phyloP scores from a whole-genome alignment of 192 early-diverging fungal genomes.

The Anaeromyces robustus region DNA sequence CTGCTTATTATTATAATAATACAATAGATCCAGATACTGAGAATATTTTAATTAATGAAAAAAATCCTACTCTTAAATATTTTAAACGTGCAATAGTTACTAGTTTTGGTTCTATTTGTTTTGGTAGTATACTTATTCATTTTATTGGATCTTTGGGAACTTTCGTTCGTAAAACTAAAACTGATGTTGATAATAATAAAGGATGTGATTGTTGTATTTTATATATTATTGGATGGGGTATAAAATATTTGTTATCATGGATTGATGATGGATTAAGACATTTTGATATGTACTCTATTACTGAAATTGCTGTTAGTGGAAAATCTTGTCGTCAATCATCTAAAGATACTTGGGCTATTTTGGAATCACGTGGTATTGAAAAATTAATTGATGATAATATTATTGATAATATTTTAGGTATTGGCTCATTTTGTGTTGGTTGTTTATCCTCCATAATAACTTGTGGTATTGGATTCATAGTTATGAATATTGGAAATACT shows the following conservation, averaged over 20 bases:
- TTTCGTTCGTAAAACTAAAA: background rate
- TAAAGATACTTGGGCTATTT: constrained; percentile 71
- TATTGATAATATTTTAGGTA: constrained; percentile 67
- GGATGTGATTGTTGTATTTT: background rate
- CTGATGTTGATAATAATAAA: background rate
- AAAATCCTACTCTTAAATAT: constrained; percentile 39
- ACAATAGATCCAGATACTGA: constrained; percentile 16
- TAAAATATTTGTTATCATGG: constrained; percentile 56
- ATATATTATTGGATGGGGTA: constrained; percentile 48
- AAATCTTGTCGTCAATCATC: constrained; percentile 13
- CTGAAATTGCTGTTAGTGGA: constrained; percentile 81
- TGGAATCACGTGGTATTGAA: constrained; percentile 34
- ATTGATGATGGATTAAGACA: constrained; percentile 61
- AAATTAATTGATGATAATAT: constrained; percentile 76
- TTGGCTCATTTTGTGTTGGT: constrained; percentile 52
- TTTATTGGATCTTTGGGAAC: background rate
- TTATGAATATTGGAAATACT: background rate
- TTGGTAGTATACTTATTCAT: constrained; percentile 46
- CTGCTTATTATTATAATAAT: constrained; percentile 61
- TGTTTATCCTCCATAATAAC: constrained; percentile 2
- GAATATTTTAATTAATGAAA: constrained; percentile 10
- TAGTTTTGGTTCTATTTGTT: constrained; percentile 67
- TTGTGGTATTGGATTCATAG: background rate
- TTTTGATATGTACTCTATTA: constrained; percentile 72
- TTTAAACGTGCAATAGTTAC: constrained; percentile 61